Evolutionary conservation across 495 filamentous ascomycete genomes (phyloP).

Genomic region (Lasiosphaeria hispida): DNA sequence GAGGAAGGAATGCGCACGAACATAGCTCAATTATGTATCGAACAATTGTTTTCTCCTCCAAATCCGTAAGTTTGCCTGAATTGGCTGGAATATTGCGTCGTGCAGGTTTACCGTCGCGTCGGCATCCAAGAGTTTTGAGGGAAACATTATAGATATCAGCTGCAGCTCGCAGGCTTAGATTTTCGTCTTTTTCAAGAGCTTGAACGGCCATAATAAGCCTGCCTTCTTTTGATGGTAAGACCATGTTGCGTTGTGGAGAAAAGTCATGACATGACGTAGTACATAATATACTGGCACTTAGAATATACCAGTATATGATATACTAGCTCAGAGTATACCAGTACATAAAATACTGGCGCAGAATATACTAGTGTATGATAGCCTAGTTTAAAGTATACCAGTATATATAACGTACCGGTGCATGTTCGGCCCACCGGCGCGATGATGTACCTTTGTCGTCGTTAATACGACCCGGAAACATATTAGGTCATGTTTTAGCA

Average conservation of each 20-base stretch:
- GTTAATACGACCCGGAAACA: too few species aligned
- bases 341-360: too few species aligned
- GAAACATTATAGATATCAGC: background rate
- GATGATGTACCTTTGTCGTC: too few species aligned
- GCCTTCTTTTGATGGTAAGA: background rate
- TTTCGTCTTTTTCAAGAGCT: background rate
- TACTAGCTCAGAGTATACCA: too few species aligned
- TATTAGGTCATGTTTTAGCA: too few species aligned
- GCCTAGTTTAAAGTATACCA: too few species aligned
- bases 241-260: background rate
- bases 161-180: conserved; percentile 1
- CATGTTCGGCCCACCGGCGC: too few species aligned
- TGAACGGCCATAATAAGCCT: background rate
- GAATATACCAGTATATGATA: too few species aligned
- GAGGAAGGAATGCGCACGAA: background rate
- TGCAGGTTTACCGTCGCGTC: background rate
- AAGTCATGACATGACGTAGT: background rate
- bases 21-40: background rate
- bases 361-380: too few species aligned
- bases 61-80: too few species aligned
- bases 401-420: too few species aligned
- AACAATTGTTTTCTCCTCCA: background rate
- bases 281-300: too few species aligned
- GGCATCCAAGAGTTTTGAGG: background rate
- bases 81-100: background rate